A percentile compares a stretch with the other conserved stretches of the same genome.
Evolutionary conservation across 176 grass and related monocot species (phyloP).

Genomic region (Ananas comosus): DNA sequence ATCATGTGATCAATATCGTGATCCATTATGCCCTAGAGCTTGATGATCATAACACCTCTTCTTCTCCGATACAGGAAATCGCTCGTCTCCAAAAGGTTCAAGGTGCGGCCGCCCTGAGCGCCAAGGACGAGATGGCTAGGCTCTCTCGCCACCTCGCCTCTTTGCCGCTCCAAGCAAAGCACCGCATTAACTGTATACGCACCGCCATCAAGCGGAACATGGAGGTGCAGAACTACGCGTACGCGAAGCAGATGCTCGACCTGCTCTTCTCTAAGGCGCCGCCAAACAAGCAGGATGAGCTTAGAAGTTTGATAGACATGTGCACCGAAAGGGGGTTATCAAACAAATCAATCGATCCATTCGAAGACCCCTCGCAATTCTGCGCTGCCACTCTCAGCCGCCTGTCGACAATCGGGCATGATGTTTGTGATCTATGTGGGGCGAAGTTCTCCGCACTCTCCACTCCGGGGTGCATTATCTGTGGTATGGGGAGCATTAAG

Average conservation of each 20-base stretch:
- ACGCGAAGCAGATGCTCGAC: constrained; percentile 82
- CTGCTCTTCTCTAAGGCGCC: constrained; percentile 85
- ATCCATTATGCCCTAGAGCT: neutral
- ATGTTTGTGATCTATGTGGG: constrained; percentile 86
- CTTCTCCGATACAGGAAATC: constrained; percentile 55
- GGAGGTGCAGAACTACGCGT: constrained; percentile 91
- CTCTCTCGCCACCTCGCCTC: constrained; percentile 89
- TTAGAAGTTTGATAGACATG: constrained; percentile 93
- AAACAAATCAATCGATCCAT: constrained; percentile 94
- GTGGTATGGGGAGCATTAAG: constrained; percentile 98
- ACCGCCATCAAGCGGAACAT: constrained; percentile 98
- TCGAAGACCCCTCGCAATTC: constrained; percentile 93
- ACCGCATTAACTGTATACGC: constrained; percentile 93
- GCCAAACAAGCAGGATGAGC: constrained; percentile 79
- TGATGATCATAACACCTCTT: neutral
- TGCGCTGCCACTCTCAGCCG: constrained; percentile 86
- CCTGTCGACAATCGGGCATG: constrained; percentile 78
- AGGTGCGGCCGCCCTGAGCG: constrained; percentile 71
- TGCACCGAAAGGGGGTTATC: constrained; percentile 60
- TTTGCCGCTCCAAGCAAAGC: constrained; percentile 87
- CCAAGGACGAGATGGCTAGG: constrained; percentile 95
- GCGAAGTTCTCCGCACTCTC: constrained; percentile 92
- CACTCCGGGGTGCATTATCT: constrained; percentile 73
- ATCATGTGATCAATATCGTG: too few relatives aligned
- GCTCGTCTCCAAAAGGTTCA: constrained; percentile 80